Evolutionary conservation across 169 alveolate genomes (phyloP).

Genomic region (Eimeria sp.): DNA sequence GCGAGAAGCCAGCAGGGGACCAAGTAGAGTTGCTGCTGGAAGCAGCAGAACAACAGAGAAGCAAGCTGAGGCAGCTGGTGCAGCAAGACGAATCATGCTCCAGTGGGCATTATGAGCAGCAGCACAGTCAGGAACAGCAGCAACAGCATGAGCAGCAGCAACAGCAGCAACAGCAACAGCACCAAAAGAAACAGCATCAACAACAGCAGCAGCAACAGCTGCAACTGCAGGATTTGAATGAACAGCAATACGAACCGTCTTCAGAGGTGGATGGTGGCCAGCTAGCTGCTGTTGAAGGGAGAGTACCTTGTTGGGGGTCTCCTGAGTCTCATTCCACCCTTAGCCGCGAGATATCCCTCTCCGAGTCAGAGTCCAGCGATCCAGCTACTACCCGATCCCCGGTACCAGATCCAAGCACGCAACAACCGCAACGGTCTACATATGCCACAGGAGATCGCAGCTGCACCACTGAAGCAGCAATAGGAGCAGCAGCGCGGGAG

Average conservation of each 20-base stretch:
- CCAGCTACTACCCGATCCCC: neutral
- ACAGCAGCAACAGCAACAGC: neutral
- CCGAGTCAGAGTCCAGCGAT: conserved; percentile 21
- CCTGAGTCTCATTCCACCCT: conserved; percentile 44
- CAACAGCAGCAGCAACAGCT: neutral
- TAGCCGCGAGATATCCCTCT: conserved; percentile 47
- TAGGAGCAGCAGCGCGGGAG: neutral
- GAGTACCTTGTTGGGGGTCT: neutral
- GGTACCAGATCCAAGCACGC: neutral
- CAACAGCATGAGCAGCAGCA: neutral
- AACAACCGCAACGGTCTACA: neutral
- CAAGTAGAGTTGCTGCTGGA: neutral
- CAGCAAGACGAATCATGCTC: neutral
- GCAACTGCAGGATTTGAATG: neutral
- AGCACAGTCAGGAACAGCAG: neutral
- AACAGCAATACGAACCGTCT: neutral
- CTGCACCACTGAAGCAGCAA: neutral
- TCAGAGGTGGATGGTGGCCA: neutral
- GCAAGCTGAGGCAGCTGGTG: neutral
- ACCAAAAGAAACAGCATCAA: neutral
- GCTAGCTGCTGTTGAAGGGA: neutral
- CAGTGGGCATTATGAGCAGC: neutral
- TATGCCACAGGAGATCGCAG: neutral
- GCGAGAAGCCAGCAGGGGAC: neutral
- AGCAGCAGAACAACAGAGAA: neutral